Base-by-base conservation (phyloP, 1,284 basidiomycete genomes). In the Kwoniella shivajii region DNA sequence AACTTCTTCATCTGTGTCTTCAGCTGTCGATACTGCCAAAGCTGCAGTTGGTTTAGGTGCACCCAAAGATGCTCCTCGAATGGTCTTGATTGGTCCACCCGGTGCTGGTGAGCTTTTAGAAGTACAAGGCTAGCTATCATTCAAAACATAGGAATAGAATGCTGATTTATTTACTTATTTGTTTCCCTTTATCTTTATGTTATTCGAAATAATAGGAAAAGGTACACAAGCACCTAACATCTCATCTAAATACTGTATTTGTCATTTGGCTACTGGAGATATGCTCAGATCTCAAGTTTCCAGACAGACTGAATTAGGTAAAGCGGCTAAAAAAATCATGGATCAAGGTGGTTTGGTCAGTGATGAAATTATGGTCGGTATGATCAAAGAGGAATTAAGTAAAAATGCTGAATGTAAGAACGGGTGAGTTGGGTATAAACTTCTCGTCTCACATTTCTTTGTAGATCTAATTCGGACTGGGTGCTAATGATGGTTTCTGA, bases 241-340 rank as follows among this genome's bases (percentile, higher is more conserved):
- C 79, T 85, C 88, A 50, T 88, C 93, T 64, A 85, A 90, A 75
- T 99, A 89, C 84, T 92, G 91, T 76, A 86, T 99, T 51, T 99
- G 95, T 83, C 95, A 99, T 81, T 83, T 99, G 66, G 94, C 95
- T 30, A 99, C 95, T 29, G 95, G 95, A 36, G 95, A 99, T 82
- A 96, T 99, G 92, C 83, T 99, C 57, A 89, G 95, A 47, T 91
- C 94, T 64, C 93, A 99, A 79, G 93, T 99, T 57, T 71, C 85
- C 42, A 81, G 88, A 76, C 89, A 95, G 81, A 97, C 95, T 5
- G 81, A 85, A 38, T 85, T 99, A 47, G 95, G 95, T 61, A 82
- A 89, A 55, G 85, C 90, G 72, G 95, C 95, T 33, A 98, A 99
- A 85, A 93, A 94, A 80, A 89, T 98, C 78, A 98, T 99, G 91